Base-by-base conservation (phyloP, 83 land plant species). In the Thuja plicata region DNA sequence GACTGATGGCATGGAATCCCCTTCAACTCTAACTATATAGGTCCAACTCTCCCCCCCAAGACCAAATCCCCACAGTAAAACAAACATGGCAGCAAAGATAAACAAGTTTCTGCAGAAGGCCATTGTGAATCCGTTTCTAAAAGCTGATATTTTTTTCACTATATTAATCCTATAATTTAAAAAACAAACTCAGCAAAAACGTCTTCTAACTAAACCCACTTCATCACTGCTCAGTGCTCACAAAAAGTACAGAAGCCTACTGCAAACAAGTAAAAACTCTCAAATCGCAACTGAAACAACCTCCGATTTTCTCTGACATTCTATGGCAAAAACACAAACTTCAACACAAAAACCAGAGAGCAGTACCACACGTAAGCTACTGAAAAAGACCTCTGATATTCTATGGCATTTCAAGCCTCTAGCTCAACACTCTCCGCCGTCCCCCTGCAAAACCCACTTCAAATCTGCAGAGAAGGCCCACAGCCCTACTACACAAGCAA, bases 21-120 rank as follows among this genome's bases (percentile, higher is more conserved):
- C 66, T 30, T 86, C 87, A 34, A 86, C 87, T 86, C 87, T 86
- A 35, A 86, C 87, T 57, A 86, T 86, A 86, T 86, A 86, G 45
- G 87, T 86, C 74, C 87, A 48, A 35, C 30, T 34, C 32, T 83
- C 45, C 52, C 52, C 85, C 19, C 5, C 45, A 3, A 32, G 38
- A 3, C 79, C 79, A 38, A 76, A 76, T 34, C 79, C 79, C 79
- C 79, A 76, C 79, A 76, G 35, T 8, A 76, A 76, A 38, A 76
- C 79, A 76, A 76, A 76, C 38, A 34, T 11, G 35, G 38, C 79
- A 76, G 35, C 38, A 76, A 76, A 76, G 79, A 76, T 32, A 11
- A 76, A 24, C 17, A 34, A 76, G 79, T 76, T 34, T 35, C 38
- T 76, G 40, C 79, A 34, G 79, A 76, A 34, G 35, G 17, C 79